These are phyloP conservation scores for Thelephora ganbajun DNA, from an alignment of 768 basidiomycete species.

Conservation along the genomic window DNA sequence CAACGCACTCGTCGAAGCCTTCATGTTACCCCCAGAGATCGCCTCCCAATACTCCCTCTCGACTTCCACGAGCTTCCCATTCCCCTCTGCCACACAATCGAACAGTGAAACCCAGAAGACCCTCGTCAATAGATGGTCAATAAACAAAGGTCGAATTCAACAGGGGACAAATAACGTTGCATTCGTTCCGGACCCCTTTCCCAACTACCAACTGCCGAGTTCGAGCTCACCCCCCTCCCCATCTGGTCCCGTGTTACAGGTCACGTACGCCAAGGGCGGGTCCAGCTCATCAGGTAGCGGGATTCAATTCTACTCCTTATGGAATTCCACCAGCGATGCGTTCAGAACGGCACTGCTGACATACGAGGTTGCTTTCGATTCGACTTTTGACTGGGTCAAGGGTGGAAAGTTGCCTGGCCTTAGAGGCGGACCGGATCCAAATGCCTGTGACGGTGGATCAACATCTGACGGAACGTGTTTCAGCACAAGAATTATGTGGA, in stretches of 20 bases:
- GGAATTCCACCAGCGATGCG: constrained; percentile 42
- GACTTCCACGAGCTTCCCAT: constrained; percentile 49
- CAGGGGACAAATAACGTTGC: constrained; percentile 38
- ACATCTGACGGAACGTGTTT: constrained; percentile 56
- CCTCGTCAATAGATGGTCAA: constrained; percentile 43
- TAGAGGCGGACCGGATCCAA: constrained; percentile 47
- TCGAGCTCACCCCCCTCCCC: constrained; percentile 6
- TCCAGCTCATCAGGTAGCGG: constrained; percentile 51
- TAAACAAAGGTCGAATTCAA: constrained; percentile 47
- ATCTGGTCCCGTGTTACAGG: constrained; percentile 31
- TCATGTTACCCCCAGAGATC: constrained; percentile 9
- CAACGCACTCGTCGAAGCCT: no score
- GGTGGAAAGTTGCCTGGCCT: constrained; percentile 69
- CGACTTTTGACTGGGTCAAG: constrained; percentile 57
- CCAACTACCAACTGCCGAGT: constrained; percentile 26
- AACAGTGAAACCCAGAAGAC: constrained; percentile 34
- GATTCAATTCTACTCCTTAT: constrained; percentile 51
- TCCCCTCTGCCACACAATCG: constrained; percentile 47
- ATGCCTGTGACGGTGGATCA: constrained; percentile 59
- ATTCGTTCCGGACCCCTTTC: constrained; percentile 60
- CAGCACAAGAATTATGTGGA: constrained; percentile 67
- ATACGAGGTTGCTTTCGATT: constrained; percentile 64
- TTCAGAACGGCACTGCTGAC: constrained; percentile 58
- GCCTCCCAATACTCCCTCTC: constrained; percentile 40
- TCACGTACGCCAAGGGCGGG: constrained; percentile 49